Evolutionary conservation across 345 rosid species (phyloP).

Genomic region (Populus alba): DNA sequence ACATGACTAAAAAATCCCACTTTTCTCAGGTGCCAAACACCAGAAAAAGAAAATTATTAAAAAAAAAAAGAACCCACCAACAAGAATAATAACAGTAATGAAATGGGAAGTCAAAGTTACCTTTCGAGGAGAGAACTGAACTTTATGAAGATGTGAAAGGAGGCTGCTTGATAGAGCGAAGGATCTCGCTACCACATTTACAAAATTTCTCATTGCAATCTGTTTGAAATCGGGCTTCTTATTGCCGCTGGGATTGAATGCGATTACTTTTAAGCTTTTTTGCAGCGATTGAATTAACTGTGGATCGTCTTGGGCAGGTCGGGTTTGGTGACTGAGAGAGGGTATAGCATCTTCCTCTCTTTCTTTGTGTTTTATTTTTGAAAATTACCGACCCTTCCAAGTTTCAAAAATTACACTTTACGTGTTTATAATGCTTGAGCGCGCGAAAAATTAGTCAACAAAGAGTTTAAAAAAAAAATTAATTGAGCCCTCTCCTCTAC

Average conservation of each 20-base stretch:
- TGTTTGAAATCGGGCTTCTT: background rate
- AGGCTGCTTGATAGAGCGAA: constrained; percentile 2
- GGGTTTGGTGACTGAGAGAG: background rate
- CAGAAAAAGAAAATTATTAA: background rate
- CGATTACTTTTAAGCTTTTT: background rate
- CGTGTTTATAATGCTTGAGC: too few relatives aligned
- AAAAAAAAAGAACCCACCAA: background rate
- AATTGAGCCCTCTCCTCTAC: too few relatives aligned
- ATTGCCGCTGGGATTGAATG: background rate
- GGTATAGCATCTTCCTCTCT: background rate
- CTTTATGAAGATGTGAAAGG: background rate
- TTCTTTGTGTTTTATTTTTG: too few relatives aligned
- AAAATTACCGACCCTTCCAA: too few relatives aligned
- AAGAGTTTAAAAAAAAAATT: too few relatives aligned
- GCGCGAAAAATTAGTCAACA: too few relatives aligned
- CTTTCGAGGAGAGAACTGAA: background rate
- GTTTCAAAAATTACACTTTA: too few relatives aligned
- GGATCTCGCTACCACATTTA: background rate
- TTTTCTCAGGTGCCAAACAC: background rate
- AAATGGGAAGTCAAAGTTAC: background rate
- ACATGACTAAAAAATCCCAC: background rate
- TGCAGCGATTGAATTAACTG: background rate
- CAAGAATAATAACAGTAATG: background rate
- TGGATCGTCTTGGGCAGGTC: background rate
- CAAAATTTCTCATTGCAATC: constrained; percentile 1